Evolutionary conservation across 495 filamentous ascomycete genomes (phyloP).

Genomic region (Penicillium cinerascens): DNA sequence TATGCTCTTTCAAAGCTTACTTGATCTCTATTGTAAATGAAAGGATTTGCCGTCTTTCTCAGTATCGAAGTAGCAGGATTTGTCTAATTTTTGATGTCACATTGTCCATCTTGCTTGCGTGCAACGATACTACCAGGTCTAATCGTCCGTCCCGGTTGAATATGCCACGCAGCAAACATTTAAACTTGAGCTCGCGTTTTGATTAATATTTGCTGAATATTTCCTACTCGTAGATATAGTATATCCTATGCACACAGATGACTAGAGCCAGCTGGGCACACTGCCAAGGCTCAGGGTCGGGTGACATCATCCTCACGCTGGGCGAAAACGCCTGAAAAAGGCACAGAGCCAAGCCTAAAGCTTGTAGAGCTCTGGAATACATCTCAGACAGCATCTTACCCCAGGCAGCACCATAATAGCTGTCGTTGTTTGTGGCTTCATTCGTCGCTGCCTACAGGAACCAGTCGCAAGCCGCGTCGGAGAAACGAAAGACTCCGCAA

Average conservation of each 20-base stretch:
- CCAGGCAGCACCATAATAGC: not conserved
- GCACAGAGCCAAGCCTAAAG: not conserved
- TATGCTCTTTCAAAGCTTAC: not conserved
- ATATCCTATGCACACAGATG: not conserved
- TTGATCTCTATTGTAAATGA: not conserved
- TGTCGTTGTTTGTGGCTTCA: not conserved
- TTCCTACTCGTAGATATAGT: not conserved
- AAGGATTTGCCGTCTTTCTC: not conserved
- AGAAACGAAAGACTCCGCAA: slow-evolving; percentile 29
- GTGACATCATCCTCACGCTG: slow-evolving; percentile 24
- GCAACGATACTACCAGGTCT: not conserved
- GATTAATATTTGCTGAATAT: not conserved
- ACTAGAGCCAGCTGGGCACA: not conserved
- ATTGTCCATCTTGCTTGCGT: not conserved
- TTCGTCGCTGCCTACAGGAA: not conserved
- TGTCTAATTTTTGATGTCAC: not conserved
- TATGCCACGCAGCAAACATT: too few relatives aligned
- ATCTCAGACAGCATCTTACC: not conserved
- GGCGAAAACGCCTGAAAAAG: not conserved
- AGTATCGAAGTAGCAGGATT: not conserved
- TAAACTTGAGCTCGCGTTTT: not conserved
- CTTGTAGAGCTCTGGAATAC: not conserved
- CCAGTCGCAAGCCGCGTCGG: slow-evolving; percentile 13
- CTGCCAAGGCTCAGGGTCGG: slow-evolving; percentile 3
- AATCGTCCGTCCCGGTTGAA: too few relatives aligned